Base-by-base conservation (phyloP, 176 grass and related monocot genomes). In the Eleusine indica region DNA sequence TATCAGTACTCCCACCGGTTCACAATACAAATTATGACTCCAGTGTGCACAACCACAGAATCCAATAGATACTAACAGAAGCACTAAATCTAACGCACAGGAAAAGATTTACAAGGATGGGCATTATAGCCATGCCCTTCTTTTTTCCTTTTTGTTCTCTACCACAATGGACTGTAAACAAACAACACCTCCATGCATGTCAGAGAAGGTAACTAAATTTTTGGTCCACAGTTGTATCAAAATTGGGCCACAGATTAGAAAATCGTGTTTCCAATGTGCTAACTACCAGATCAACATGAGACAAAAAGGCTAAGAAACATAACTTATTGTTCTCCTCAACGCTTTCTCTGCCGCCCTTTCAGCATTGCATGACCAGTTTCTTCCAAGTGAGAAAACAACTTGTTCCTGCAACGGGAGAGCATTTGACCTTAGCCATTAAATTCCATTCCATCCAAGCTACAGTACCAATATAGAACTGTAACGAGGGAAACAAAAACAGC, bases 381-480 rank as follows among this genome's bases (percentile, higher is more conserved):
- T 79, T 89, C 90, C 65, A 96, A 85, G 78, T 99, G 96, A 73
- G 87, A 82, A 84, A 99, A 99, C 61, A 99, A 78, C 71, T 89
- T 99, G 66, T 95, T 99, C 83, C 93, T 99, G 82, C 48, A 83
- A 85, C 56, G 17, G 6, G 64, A 4, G 66, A 83, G 39, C 40
- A 86, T 79, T 58, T 69, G 57, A 79, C 43, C 28, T 46, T 42
- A 81, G 70, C 75, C 49, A 68, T 19, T 37, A 58, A 11, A 29
- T 46, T 41, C 16, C 8, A 53, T 54, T 41, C 67, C 46, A 85
- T 41, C 51, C 2, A 79, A 41, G 16, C 65, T 82, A 43, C 10
- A 25, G 65, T 21, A 13, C 17, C 19, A 67, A 14, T 22, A 28
- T 53, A 76, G 49, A 78, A 66, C 18, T 74, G 53, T 10, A 32